Percentiles rank a stretch among this genome's conserved stretches.
phyloP scores from a whole-genome alignment of 306 rosid species.

The Castanea mollissima region DNA sequence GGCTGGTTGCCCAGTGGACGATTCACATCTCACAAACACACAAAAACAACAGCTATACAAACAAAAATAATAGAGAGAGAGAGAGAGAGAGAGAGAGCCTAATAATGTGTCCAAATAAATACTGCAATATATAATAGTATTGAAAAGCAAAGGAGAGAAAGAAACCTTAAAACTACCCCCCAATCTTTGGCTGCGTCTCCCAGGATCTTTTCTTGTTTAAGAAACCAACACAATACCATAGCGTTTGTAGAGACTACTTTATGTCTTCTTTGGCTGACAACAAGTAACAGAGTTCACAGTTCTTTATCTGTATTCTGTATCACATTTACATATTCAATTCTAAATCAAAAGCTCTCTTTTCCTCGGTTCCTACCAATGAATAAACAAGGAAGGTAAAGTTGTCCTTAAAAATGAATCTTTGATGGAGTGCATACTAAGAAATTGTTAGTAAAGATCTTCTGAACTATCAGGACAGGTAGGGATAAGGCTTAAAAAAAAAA shows the following conservation, averaged over 20 bases:
- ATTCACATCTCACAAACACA: constrained; percentile 34
- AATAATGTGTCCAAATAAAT: constrained; percentile 27
- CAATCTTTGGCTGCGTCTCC: constrained; percentile 57
- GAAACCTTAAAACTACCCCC: constrained; percentile 46
- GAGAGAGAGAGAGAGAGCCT: constrained; percentile 14
- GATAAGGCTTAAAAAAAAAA: constrained; percentile 16
- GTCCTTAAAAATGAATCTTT: constrained; percentile 33
- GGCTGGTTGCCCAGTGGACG: constrained; percentile 35
- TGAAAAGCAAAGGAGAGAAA: constrained; percentile 19
- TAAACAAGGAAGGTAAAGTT: background rate
- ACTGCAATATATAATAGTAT: constrained; percentile 15
- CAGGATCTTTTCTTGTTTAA: constrained; percentile 33
- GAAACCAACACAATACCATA: constrained; percentile 28
- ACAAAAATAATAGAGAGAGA: background rate
- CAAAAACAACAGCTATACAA: constrained; percentile 10
- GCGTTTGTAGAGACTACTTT: constrained; percentile 22
- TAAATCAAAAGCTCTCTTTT: constrained; percentile 9
- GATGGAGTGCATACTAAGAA: constrained; percentile 47
- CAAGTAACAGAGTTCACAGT: constrained; percentile 19
- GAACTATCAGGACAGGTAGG: too few species aligned
- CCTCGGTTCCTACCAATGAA: constrained; percentile 14
- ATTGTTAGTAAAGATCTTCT: constrained; percentile 21
- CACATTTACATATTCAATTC: background rate
- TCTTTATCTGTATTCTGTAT: constrained; percentile 6
- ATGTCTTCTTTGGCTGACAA: constrained; percentile 20